Evolutionary conservation across 148 eudicot species (phyloP).

Genomic region (Pouteria glomerata): DNA sequence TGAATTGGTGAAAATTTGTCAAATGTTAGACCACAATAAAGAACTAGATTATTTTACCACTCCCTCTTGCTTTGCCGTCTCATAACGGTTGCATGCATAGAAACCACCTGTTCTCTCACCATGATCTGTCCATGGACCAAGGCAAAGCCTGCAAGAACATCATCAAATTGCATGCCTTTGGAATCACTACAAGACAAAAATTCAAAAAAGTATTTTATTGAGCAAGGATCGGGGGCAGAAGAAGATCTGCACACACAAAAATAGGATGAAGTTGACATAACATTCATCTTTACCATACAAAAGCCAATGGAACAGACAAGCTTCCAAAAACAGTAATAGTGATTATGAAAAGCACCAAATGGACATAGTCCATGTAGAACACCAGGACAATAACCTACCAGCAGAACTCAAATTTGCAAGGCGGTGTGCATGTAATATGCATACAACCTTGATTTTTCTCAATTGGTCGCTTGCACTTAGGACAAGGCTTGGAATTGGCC

Average conservation of each 20-base stretch:
- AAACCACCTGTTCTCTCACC: slow-evolving; percentile 93
- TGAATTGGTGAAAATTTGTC: not conserved
- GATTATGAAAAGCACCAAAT: not conserved
- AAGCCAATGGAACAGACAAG: not conserved
- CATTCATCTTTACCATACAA: not conserved
- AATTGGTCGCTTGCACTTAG: slow-evolving; percentile 96
- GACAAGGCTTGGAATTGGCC: slow-evolving; percentile 90
- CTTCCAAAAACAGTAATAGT: not conserved
- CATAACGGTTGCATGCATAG: slow-evolving; percentile 93
- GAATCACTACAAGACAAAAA: not conserved
- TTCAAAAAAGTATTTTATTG: not conserved
- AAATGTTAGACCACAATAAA: not conserved
- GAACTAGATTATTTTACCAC: slow-evolving; percentile 37
- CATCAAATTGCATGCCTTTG: slow-evolving; percentile 8
- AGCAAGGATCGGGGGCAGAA: not conserved
- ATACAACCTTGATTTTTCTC: slow-evolving; percentile 94
- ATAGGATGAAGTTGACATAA: not conserved
- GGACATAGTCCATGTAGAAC: not conserved
- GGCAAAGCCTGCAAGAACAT: slow-evolving; percentile 61
- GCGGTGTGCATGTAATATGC: slow-evolving; percentile 92
- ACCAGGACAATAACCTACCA: slow-evolving; percentile 42
- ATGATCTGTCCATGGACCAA: slow-evolving; percentile 86
- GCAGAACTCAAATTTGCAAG: slow-evolving; percentile 91
- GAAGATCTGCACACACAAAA: not conserved
- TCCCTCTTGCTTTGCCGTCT: slow-evolving; percentile 90